Percentiles rank a stretch among this genome's conserved stretches.
Conservation (phyloP, 192 early-diverging fungal genomes). For the Coemansia sp. region DNA sequence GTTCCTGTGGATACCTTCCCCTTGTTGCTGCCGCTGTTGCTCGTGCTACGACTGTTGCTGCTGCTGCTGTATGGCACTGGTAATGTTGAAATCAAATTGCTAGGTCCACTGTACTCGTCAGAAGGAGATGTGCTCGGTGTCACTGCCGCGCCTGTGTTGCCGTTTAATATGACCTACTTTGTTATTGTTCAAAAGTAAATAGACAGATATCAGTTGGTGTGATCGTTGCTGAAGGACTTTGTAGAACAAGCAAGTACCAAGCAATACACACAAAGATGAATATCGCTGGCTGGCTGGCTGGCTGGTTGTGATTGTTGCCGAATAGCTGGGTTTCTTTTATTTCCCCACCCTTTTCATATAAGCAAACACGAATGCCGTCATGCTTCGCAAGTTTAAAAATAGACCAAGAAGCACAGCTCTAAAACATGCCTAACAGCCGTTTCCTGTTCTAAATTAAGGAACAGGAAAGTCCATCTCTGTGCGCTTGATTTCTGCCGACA, state of each 20-base stretch:
- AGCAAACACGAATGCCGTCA: background rate
- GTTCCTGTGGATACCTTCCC: background rate
- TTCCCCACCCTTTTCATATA: no score
- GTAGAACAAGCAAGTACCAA: background rate
- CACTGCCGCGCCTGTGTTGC: background rate
- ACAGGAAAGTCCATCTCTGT: background rate
- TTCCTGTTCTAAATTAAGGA: background rate
- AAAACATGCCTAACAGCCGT: background rate
- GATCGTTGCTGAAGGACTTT: background rate
- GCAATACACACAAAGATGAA: background rate
- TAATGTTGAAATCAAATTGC: constrained; percentile 13
- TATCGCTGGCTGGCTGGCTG: no score
- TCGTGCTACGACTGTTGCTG: constrained; percentile 1
- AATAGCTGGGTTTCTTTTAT: no score
- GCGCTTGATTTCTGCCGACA: background rate
- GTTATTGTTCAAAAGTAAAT: background rate
- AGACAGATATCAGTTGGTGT: background rate
- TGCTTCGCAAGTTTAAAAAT: constrained; percentile 9
- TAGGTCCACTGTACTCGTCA: constrained; percentile 17
- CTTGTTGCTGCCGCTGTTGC: constrained; percentile 9
- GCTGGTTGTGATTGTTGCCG: no score
- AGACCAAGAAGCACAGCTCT: constrained; percentile 2
- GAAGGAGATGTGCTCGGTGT: constrained; percentile 17
- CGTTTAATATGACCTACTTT: constrained; percentile 2
- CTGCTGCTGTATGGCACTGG: constrained; percentile 3